Base-by-base conservation (phyloP, 768 basidiomycete species). In the Amanita brunnescens region DNA sequence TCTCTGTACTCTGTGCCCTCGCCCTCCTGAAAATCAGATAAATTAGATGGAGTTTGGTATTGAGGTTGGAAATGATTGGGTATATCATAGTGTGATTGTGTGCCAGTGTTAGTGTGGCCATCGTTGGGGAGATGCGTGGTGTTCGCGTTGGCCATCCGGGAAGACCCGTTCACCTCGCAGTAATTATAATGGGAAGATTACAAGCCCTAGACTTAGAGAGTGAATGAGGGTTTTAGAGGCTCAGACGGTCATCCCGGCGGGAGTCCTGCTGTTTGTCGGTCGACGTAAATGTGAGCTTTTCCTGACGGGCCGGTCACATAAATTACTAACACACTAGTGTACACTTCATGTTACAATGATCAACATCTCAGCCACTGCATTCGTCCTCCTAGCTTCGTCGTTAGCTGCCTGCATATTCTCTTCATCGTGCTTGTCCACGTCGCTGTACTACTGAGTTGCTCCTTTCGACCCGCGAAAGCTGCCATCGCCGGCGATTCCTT, bases 1-100 rank as follows among this genome's bases (percentile, higher is more conserved):
- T 84, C 81, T 33, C 88, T 71, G 55, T 71, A 69, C 54, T 77
- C 79, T 55, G 69, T 66, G 32, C 85, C 85, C 66, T 93, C 90
- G 33, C 66, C 68, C 49, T 70, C 68, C 44, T 74, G 78, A 60
- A 85, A 91, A 54, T 83, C 85, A 33, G 70, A 64, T 41, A 93
- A 74, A 42, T 74, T 77, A 55, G 73, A 57, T 64, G 81, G 51
- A 64, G 65, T 63, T 56, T 67, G 62, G 61, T 66, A 59, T 63
- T 67, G 49, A 66, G 67, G 60, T 48, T 74, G 64, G 64, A 77
- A 75, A 37, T 83, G 72, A 46, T 63, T 74, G 53, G 85, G 81
- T 66, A 85, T 74, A 63, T 68, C 70, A 46, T 51, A 32, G 26
- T 30, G 40, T 32, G 37, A 13, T n/a, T 23, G 47, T 9, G 30